Base-by-base conservation (phyloP, 305 asterid species). In the Ajuga reptans region DNA sequence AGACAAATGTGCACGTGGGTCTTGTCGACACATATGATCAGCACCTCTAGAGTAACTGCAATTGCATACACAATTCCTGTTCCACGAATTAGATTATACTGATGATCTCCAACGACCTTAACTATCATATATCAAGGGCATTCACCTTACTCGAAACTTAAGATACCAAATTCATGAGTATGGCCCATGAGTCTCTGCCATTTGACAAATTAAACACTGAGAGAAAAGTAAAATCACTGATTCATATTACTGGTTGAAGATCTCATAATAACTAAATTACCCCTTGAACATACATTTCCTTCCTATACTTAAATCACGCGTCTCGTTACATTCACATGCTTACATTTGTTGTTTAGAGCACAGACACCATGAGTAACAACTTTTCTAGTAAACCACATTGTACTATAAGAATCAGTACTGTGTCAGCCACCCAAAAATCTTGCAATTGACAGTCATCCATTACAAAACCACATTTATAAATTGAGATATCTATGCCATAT, bases 1-100 rank as follows among this genome's bases (percentile, higher is more conserved):
- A 74, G 99, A 84, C 82, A 93, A 83, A 68, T 84, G 90, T 52
- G 79, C 82, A 74, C 88, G 88, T 66, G 91, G 87, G 75, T 85
- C 97, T 73, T 89, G 96, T 54, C 91, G 89, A 82, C 96, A 93
- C 97, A 89, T 90, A 72, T 86, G 95, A 64, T 86, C 93, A 45
- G 88, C 75, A 76, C 87, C 85, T 83, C 87, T 82, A 57, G 94
- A 76, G 76, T 81, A 84, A 77, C 95, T 86, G 91, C 94, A 93
- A 85, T 81, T 88, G 95, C 93, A 88, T 83, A 73, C 77, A 83
- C 78, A 82, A 78, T 74, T 83, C 90, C 87, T 86, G 88, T 78
- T 74, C 84, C 88, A 86, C 45, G 43, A 72, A 78, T 75, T 72
- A 81, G 78, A 75, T 68, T 49, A 77, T 37, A 68, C 52, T 50